Evolutionary conservation across 2,329 filamentous ascomycete species (phyloP).

Genomic region (Capronia americana): DNA sequence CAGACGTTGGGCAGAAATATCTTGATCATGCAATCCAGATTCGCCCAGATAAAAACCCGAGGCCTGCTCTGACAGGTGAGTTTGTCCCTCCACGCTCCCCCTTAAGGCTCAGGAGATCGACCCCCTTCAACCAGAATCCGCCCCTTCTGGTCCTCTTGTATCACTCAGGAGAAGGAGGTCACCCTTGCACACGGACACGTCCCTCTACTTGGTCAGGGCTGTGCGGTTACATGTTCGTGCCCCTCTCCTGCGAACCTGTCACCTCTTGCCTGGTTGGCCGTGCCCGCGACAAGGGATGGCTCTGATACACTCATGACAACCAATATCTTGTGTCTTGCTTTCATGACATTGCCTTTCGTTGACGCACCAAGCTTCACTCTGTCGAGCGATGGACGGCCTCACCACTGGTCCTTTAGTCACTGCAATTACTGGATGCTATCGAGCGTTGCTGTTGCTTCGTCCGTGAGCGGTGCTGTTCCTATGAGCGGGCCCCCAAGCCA

Average conservation of each 20-base stretch:
- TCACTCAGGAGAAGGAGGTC: constrained; percentile 28
- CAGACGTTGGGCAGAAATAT: constrained; percentile 32
- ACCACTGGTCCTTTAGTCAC: constrained; percentile 14
- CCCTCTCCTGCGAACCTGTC: constrained; percentile 33
- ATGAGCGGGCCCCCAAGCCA: constrained; percentile 13
- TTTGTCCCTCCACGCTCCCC: constrained; percentile 10
- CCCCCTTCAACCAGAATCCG: constrained; percentile 5
- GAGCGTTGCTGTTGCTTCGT: constrained; percentile 5
- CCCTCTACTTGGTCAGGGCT: constrained; percentile 12
- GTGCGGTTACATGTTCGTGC: constrained; percentile 31
- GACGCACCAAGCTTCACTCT: constrained; percentile 8
- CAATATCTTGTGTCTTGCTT: constrained; percentile 11
- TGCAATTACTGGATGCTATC: constrained; percentile 24
- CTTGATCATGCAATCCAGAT: constrained; percentile 17
- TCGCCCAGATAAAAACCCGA: constrained; percentile 24
- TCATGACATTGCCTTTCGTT: constrained; percentile 20
- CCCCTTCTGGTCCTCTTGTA: constrained; percentile 20
- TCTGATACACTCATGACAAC: constrained; percentile 22
- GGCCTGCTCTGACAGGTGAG: constrained; percentile 22
- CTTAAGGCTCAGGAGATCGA: constrained; percentile 19
- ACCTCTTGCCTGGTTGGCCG: constrained; percentile 25
- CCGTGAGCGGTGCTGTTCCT: constrained; percentile 6
- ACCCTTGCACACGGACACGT: constrained; percentile 18
- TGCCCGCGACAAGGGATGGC: constrained; percentile 27
- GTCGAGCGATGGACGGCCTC: constrained; percentile 28